phyloP scores from a whole-genome alignment of 83 land plant species.

The Picea abies region DNA sequence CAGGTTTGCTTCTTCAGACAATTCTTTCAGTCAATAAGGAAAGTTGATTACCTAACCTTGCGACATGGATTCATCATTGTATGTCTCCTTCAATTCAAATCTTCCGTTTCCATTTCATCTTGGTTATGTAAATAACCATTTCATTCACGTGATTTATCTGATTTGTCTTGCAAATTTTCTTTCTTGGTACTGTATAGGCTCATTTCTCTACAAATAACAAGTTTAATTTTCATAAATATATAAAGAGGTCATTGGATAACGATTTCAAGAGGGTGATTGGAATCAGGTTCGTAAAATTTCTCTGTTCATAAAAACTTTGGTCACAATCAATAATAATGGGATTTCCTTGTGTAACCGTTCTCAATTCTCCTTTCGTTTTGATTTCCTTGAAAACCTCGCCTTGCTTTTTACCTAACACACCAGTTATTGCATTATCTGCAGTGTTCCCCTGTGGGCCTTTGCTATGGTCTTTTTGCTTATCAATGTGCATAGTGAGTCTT shows the following conservation, averaged over 20 bases:
- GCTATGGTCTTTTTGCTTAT: conserved; percentile 56
- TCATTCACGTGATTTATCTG: not conserved
- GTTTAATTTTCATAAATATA: conserved; percentile 71
- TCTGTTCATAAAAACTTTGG: not conserved
- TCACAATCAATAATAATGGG: too few species aligned
- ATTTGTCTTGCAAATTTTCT: not conserved
- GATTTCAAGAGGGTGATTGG: conserved; percentile 72
- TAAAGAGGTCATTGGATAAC: conserved; percentile 66
- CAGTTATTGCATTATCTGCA: conserved; percentile 19
- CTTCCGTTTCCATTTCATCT: not conserved
- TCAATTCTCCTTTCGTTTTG: not conserved
- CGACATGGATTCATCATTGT: conserved; percentile 70
- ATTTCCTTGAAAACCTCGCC: not conserved
- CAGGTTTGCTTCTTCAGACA: conserved; percentile 70
- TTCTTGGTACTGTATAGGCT: conserved; percentile 34
- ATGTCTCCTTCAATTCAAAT: not conserved
- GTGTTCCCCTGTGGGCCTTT: conserved; percentile 56
- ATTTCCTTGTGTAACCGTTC: not conserved
- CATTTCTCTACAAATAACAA: conserved; percentile 44
- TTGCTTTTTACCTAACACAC: not conserved
- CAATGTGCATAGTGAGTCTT: conserved; percentile 52
- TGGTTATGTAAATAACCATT: not conserved
- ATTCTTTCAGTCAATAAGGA: too few species aligned
- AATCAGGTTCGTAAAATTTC: conserved; percentile 43
- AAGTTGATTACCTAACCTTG: conserved; percentile 61